A percentile compares a stretch with the other conserved stretches of the same genome.
Conservation (phyloP, 768 basidiomycete species). For the Boletus reticulatus region DNA sequence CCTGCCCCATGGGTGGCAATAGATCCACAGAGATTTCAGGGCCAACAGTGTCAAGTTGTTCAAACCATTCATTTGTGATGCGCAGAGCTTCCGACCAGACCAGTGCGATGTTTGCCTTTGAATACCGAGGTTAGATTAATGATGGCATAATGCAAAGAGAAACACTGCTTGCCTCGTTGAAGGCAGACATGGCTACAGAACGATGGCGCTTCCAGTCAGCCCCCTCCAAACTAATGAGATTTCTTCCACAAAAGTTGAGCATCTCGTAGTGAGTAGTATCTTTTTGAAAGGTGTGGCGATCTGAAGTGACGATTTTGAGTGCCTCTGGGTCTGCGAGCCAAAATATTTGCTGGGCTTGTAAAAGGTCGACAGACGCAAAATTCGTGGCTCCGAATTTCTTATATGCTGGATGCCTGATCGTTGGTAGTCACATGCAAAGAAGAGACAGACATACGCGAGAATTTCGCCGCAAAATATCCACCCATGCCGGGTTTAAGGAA, state of each 20-base stretch:
- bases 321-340: constrained; percentile 47
- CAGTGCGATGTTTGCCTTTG: constrained; percentile 44
- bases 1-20: constrained; percentile 10
- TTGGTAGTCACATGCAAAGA: neutral
- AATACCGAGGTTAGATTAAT: neutral
- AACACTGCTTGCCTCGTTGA: constrained; percentile 40
- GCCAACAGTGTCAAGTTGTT: constrained; percentile 30
- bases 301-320: constrained; percentile 34
- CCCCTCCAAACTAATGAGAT: constrained; percentile 42
- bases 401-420: constrained; percentile 31
- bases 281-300: constrained; percentile 39
- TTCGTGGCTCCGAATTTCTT: constrained; percentile 38
- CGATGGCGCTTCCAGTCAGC: constrained; percentile 49
- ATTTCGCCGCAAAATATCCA: constrained; percentile 35
- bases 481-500: constrained; percentile 36
- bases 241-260: constrained; percentile 45
- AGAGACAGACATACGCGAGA: constrained; percentile 31
- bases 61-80: constrained; percentile 42
- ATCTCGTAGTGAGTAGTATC: constrained; percentile 39
- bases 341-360: constrained; percentile 29
- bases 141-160: neutral
- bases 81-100: constrained; percentile 47
- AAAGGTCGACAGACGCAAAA: constrained; percentile 36
- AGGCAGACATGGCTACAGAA: constrained; percentile 44
- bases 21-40: constrained; percentile 23